These are phyloP conservation scores for Lasiosphaeriaceae sp. DNA, from an alignment of 495 filamentous ascomycete genomes.

Conservation along the genomic window DNA sequence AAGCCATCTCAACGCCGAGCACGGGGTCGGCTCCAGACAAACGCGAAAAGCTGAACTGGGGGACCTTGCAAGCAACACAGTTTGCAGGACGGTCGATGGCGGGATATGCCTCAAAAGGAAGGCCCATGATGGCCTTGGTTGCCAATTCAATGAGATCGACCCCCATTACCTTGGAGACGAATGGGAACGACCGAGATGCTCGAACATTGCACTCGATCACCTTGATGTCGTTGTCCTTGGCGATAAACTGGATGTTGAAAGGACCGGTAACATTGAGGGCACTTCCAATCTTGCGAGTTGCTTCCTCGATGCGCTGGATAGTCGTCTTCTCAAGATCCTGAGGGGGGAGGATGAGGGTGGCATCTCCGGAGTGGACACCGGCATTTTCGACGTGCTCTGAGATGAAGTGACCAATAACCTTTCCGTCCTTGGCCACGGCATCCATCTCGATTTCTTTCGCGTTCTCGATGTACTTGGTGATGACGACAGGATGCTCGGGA, in stretches of 20 bases:
- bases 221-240: slow-evolving; percentile 99
- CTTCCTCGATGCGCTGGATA: slow-evolving; percentile 85
- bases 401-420: slow-evolving; percentile 86
- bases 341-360: slow-evolving; percentile 86
- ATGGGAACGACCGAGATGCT: slow-evolving; percentile 94
- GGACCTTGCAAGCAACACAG: slow-evolving; percentile 95
- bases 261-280: slow-evolving; percentile 95
- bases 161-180: slow-evolving; percentile 98
- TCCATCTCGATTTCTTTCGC: slow-evolving; percentile 98
- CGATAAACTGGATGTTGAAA: slow-evolving; percentile 99
- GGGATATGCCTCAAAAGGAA: slow-evolving; percentile 80
- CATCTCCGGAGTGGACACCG: slow-evolving; percentile 95
- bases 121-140: slow-evolving; percentile 90
- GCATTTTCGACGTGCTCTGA: slow-evolving; percentile 96
- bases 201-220: slow-evolving; percentile 99
- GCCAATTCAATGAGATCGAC: slow-evolving; percentile 98
- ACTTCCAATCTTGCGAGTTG: slow-evolving; percentile 89
- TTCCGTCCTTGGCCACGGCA: slow-evolving; percentile 83
- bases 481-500: slow-evolving; percentile 93
- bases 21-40: slow-evolving; percentile 95
- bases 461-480: slow-evolving; percentile 97
- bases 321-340: slow-evolving; percentile 91
- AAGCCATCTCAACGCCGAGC: slow-evolving; percentile 97
- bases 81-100: slow-evolving; percentile 66
- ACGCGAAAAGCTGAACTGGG: slow-evolving; percentile 97